Base-by-base conservation (phyloP, 768 basidiomycete species). In the Rhodotorula diobovata region DNA sequence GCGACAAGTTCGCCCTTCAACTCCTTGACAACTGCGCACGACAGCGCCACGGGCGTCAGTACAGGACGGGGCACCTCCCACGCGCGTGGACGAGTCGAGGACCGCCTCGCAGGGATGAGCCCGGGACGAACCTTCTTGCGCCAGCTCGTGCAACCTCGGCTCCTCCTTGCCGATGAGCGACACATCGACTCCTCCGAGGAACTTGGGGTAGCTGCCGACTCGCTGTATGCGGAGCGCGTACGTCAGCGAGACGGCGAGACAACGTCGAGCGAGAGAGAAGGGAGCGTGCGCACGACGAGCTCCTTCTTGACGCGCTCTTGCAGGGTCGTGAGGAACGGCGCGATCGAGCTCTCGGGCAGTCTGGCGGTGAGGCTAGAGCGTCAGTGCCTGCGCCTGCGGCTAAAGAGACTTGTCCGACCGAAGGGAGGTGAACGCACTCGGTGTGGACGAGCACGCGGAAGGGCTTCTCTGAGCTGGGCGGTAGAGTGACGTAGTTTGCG, bases 401-500 rank as follows among this genome's bases (percentile, higher is more conserved):
- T 43, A 21, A 23, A 37, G 23, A 20, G 16, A 37, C 28, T 18
- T 18, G 18, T 0, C 46, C 30, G 57, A 70, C 32, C 1, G 30
- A 14, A 50, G 14, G 23, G 35, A 28, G 34, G 23, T 9, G 14
- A 23, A 77, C 84, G 72, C 79, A 92, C 90, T 84, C 82, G 11
- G 94, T 95, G 79, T 89, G 93, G 14, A 96, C 85, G 77, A 94
- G 88, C 55, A 90, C 86, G 58, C 93, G 84, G 78, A 85, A 85
- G 0, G 91, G 92, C 68, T 90, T 87, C 76, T 88, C 86, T 41
- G 83, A 82, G 16, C 84, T 82, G 0, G 91, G 90, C 23, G 93
- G 92, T 35, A 97, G 84, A 3, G 90, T 87, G 2, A 97, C 81
- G 79, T 87, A 90, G 16, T 86, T 86, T 23, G 86, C 86, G 32